These are phyloP conservation scores for Penicillium sp. DNA, from an alignment of 2,329 filamentous ascomycete genomes.

Conservation along the genomic window DNA sequence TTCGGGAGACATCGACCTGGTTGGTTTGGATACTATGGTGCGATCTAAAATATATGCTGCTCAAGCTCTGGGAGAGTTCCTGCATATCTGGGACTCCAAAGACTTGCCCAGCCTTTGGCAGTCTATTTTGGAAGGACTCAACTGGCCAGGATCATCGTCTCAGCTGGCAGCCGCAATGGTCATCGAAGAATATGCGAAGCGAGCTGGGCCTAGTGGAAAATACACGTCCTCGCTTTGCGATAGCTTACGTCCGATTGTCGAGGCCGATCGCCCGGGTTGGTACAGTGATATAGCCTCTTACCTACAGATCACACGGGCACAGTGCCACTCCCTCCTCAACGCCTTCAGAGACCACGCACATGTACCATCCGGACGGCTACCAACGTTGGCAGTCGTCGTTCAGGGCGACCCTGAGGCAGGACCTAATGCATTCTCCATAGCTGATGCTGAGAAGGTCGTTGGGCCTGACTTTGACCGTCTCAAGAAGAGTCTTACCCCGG, in stretches of 20 bases:
- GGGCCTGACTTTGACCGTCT: slow-evolving; percentile 80
- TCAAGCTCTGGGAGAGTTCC: slow-evolving; percentile 77
- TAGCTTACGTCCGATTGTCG: slow-evolving; percentile 70
- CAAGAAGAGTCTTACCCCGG: slow-evolving; percentile 82
- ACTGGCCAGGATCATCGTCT: slow-evolving; percentile 74
- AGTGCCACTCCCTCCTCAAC: slow-evolving; percentile 85
- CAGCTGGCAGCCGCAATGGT: slow-evolving; percentile 80
- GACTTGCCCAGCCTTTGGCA: slow-evolving; percentile 50
- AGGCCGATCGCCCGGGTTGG: slow-evolving; percentile 72
- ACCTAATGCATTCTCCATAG: slow-evolving; percentile 84
- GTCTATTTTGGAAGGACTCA: slow-evolving; percentile 66
- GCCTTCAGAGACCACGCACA: slow-evolving; percentile 90
- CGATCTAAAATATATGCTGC: slow-evolving; percentile 86
- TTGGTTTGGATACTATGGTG: slow-evolving; percentile 82
- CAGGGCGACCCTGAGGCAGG: slow-evolving; percentile 91
- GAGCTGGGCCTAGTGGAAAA: slow-evolving; percentile 30
- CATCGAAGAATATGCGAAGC: slow-evolving; percentile 80
- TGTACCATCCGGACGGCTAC: slow-evolving; percentile 69
- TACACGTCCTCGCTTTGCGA: slow-evolving; percentile 44
- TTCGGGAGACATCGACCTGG: slow-evolving; percentile 90
- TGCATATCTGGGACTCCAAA: slow-evolving; percentile 67
- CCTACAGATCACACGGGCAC: slow-evolving; percentile 81
- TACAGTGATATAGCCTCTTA: slow-evolving; percentile 90
- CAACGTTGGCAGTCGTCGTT: slow-evolving; percentile 80
- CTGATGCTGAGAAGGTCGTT: slow-evolving; percentile 83